Evolutionary conservation across 2,329 filamentous ascomycete species (phyloP).

Genomic region (Chalaropsis ovoidea): DNA sequence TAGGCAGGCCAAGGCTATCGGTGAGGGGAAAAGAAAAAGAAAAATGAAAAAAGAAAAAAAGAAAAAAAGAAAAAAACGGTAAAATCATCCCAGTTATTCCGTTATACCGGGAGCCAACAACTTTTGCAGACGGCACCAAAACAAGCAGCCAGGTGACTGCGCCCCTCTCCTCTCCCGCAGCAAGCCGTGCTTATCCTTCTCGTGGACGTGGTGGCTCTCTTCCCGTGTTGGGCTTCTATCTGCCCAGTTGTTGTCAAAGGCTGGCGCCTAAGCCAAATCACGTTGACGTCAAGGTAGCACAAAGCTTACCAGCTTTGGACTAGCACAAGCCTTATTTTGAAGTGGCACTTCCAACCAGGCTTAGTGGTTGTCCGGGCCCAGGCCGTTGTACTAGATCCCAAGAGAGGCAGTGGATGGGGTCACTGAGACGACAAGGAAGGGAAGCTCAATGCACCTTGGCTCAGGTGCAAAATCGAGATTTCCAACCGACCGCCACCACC

Average conservation of each 20-base stretch:
- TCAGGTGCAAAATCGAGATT: not conserved
- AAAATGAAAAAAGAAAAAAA: not conserved
- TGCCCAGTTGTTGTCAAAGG: not conserved
- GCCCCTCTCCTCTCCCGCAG: not conserved
- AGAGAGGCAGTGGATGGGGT: not conserved
- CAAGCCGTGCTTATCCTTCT: not conserved
- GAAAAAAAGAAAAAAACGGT: too few species aligned
- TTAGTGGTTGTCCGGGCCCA: not conserved
- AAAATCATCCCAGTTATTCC: not conserved
- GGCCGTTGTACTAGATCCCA: not conserved
- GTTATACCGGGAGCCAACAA: not conserved
- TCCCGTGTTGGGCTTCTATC: not conserved
- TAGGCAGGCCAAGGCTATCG: not conserved
- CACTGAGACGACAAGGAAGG: not conserved
- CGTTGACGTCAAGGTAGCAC: conserved; percentile 7
- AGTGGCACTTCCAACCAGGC: not conserved
- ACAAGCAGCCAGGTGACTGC: not conserved
- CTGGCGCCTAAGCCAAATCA: not conserved
- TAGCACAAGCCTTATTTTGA: conserved; percentile 12
- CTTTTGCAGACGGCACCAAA: not conserved
- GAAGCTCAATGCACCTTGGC: not conserved
- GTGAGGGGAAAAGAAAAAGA: not conserved
- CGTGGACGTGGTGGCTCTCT: not conserved
- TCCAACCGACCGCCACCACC: not conserved
- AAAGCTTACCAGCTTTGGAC: conserved; percentile 9